These are phyloP conservation scores for Coleophoma eucalyptorum DNA, from an alignment of 2,329 filamentous ascomycete species.

Conservation along the genomic window DNA sequence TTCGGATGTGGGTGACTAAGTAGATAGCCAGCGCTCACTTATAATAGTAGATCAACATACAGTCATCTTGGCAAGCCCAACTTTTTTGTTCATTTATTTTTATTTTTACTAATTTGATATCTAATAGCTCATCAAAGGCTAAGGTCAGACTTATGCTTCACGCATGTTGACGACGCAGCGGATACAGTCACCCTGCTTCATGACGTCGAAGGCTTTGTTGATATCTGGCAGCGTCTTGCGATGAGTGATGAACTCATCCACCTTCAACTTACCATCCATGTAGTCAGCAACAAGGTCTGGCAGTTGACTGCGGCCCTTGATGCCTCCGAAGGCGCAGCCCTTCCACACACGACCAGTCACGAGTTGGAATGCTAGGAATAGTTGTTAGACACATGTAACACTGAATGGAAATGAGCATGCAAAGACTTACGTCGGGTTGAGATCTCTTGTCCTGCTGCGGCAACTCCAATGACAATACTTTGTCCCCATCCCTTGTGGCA, in stretches of 20 bases:
- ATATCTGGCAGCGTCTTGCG: slow-evolving; percentile 78
- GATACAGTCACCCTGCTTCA: slow-evolving; percentile 97
- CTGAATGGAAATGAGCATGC: slow-evolving; percentile 1
- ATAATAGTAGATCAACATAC: too few relatives aligned
- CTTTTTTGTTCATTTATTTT: not conserved
- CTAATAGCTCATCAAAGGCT: not conserved
- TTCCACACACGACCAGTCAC: slow-evolving; percentile 98
- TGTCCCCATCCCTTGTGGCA: slow-evolving; percentile 99
- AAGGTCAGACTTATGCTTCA: slow-evolving; percentile 4
- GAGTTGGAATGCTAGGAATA: slow-evolving; percentile 80
- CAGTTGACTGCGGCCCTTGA: slow-evolving; percentile 95
- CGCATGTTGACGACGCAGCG: slow-evolving; percentile 79
- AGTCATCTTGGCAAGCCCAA: too few relatives aligned
- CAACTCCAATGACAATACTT: slow-evolving; percentile 96
- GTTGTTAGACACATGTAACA: not conserved
- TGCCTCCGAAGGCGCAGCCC: slow-evolving; percentile 95
- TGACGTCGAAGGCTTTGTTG: slow-evolving; percentile 85
- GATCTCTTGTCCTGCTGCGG: slow-evolving; percentile 94
- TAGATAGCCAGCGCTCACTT: too few relatives aligned
- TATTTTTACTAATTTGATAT: not conserved
- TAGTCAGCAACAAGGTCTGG: slow-evolving; percentile 86
- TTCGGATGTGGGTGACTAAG: too few relatives aligned
- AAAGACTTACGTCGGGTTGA: slow-evolving; percentile 78
- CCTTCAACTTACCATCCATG: slow-evolving; percentile 84
- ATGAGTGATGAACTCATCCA: slow-evolving; percentile 99